Percentiles rank a stretch among this genome's conserved stretches.
phyloP scores from a whole-genome alignment of 163 green algal species.

The Volvox carteri region DNA sequence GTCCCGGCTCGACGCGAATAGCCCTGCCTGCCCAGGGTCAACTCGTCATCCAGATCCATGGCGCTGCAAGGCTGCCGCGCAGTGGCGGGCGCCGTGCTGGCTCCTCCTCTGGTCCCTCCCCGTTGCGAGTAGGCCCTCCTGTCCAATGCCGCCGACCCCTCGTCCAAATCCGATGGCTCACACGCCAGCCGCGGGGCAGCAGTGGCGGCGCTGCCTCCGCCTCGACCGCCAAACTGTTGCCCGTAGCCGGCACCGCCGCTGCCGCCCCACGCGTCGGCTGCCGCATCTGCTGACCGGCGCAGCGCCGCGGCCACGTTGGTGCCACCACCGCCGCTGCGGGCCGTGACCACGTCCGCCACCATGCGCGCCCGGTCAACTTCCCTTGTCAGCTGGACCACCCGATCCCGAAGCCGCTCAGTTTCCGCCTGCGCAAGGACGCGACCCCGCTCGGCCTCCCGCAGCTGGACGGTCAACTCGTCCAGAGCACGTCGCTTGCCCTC shows the following conservation, averaged over 20 bases:
- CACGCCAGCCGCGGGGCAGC: background rate
- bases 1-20: background rate
- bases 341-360: conserved; percentile 3
- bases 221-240: background rate
- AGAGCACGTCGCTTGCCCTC: conserved; percentile 52
- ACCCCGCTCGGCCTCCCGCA: conserved; percentile 43
- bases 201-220: background rate
- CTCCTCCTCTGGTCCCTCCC: background rate
- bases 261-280: background rate
- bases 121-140: background rate
- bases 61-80: background rate
- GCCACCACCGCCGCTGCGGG: background rate
- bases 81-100: background rate
- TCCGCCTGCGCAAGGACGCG: conserved; percentile 16
- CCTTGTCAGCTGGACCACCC: conserved; percentile 43
- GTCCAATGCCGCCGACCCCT: background rate
- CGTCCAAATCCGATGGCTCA: background rate
- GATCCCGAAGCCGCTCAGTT: conserved; percentile 30
- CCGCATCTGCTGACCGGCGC: background rate
- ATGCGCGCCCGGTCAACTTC: conserved; percentile 46
- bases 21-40: background rate
- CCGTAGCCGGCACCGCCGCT: too few species aligned
- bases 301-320: background rate
- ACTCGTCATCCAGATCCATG: background rate
- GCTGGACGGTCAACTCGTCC: conserved; percentile 22